phyloP scores from a whole-genome alignment of 2,329 filamentous ascomycete genomes.

The Penicillium hesseltinei region DNA sequence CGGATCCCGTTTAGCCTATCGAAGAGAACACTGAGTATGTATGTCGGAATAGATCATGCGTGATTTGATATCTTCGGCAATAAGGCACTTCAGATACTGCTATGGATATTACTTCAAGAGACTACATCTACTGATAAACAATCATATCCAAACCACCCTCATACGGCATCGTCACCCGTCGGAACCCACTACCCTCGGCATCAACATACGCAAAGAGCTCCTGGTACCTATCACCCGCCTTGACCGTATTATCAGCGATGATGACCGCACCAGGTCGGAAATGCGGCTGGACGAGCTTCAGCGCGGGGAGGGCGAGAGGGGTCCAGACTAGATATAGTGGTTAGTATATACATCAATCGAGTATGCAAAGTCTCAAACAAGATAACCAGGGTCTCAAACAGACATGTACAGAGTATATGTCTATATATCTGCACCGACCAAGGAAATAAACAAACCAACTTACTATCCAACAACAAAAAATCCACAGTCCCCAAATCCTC shows the following conservation, averaged over 20 bases:
- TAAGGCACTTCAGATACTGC: background rate
- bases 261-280: slow-evolving; percentile 18
- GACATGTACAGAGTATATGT: background rate
- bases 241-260: slow-evolving; percentile 19
- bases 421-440: background rate
- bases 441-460: slow-evolving; percentile 31
- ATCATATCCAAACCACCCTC: slow-evolving; percentile 21
- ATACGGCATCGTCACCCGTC: slow-evolving; percentile 20
- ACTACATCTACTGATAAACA: slow-evolving; percentile 15
- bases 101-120: background rate
- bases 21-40: background rate
- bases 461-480: slow-evolving; percentile 61
- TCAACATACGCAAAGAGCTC: slow-evolving; percentile 21
- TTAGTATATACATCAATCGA: background rate
- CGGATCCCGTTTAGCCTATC: background rate
- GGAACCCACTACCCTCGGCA: slow-evolving; percentile 18
- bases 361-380: background rate
- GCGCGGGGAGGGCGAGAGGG: slow-evolving; percentile 50
- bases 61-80: background rate
- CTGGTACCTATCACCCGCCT: slow-evolving; percentile 8
- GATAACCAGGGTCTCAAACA: background rate
- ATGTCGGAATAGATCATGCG: background rate
- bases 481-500: slow-evolving; percentile 52
- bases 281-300: slow-evolving; percentile 18
- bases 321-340: slow-evolving; percentile 53